Evolutionary conservation across 805 yeast genomes (phyloP), one percentile per base, ranked within the genome.

Genomic region (Kodamaea sagamina): DNA sequence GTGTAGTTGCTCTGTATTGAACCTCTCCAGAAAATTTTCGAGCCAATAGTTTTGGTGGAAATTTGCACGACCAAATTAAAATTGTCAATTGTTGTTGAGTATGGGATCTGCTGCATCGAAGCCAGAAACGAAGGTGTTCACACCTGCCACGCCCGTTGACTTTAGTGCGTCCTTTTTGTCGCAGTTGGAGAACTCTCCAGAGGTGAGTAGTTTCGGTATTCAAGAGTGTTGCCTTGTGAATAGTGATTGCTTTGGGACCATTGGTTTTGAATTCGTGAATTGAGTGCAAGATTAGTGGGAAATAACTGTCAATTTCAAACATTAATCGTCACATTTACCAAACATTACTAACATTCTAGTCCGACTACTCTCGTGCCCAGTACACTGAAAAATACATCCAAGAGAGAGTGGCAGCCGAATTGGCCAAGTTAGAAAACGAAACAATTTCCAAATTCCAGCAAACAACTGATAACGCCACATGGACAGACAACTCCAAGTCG

Each of bases 281-380:
- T n/a, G n/a, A n/a, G n/a, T n/a, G n/a, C n/a, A n/a, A n/a, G n/a
- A n/a, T n/a, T n/a, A n/a, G n/a, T n/a, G n/a, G n/a, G n/a, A n/a
- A n/a, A n/a, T n/a, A n/a, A n/a, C n/a, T n/a, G n/a, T n/a, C n/a
- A n/a, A n/a, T n/a, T n/a, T n/a, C n/a, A n/a, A n/a, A n/a, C n/a
- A n/a, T n/a, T n/a, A n/a, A n/a, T n/a, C n/a, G n/a, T n/a, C n/a
- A n/a, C n/a, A n/a, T n/a, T n/a, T n/a, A n/a, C 6, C 13, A 26
- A 6, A 18, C 16, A 31, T 21, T 47, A 46, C 47, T 46, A 48
- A 48, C 49, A 13, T 7, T 6, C 21, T 17, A 66, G 68, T 76
- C 86, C 1, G 85, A 84, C 58, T 85, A 76, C 58, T 75, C 89
- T 6, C 79, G 90, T 58, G 75, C 81, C 32, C 89, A 85, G 58